phyloP scores from a whole-genome alignment of 768 basidiomycete species.

The Boletus sp. region DNA sequence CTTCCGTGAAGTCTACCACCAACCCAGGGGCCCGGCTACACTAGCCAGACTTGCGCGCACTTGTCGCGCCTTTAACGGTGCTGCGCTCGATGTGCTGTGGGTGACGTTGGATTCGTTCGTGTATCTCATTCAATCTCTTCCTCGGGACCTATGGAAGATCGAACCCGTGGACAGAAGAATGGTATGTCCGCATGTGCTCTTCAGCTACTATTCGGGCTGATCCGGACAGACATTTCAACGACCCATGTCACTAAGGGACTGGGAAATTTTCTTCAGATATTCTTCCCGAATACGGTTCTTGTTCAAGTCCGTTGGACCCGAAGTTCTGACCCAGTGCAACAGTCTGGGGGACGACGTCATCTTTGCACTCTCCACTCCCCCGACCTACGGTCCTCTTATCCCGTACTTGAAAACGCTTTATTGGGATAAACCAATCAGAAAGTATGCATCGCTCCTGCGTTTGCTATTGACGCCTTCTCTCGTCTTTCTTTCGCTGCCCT shows the following conservation, averaged over 20 bases:
- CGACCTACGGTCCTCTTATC: slow-evolving; percentile 18
- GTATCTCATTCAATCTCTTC: slow-evolving; percentile 24
- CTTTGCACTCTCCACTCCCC: slow-evolving; percentile 25
- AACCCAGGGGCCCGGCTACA: background rate
- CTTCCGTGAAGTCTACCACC: slow-evolving; percentile 16
- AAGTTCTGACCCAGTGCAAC: background rate
- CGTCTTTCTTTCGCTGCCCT: slow-evolving; percentile 9
- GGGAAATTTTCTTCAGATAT: slow-evolving; percentile 28
- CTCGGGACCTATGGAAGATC: slow-evolving; percentile 27
- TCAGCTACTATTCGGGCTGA: slow-evolving; percentile 3
- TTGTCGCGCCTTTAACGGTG: slow-evolving; percentile 20
- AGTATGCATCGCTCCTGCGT: slow-evolving; percentile 18
- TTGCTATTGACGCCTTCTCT: slow-evolving; percentile 23
- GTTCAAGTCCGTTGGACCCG: background rate
- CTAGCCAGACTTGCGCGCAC: slow-evolving; percentile 26
- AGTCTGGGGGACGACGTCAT: slow-evolving; percentile 20
- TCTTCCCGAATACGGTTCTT: slow-evolving; percentile 21
- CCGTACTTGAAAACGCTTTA: slow-evolving; percentile 19
- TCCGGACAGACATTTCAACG: slow-evolving; percentile 20
- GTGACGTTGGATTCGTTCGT: slow-evolving; percentile 17
- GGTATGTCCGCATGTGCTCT: slow-evolving; percentile 6
- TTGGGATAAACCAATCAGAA: slow-evolving; percentile 16
- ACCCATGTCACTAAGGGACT: slow-evolving; percentile 26
- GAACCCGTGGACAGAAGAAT: slow-evolving; percentile 5
- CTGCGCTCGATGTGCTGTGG: slow-evolving; percentile 28